phyloP scores from a whole-genome alignment of 192 early-diverging fungal genomes.

The Lunasporangiospora selenospora region DNA sequence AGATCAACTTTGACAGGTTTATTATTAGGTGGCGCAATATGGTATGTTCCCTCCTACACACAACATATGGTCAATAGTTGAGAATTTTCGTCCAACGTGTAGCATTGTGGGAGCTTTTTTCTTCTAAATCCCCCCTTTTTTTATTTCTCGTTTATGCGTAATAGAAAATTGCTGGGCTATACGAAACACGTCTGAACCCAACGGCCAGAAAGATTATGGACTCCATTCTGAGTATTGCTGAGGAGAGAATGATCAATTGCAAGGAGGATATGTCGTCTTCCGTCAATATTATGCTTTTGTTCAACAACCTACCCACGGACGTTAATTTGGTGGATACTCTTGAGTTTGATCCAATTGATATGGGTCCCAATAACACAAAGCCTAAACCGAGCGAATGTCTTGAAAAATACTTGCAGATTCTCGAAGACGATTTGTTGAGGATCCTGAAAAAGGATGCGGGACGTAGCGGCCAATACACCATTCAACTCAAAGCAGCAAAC shows the following conservation, averaged over 20 bases:
- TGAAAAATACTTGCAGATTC: slow-evolving; percentile 65
- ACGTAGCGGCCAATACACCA: slow-evolving; percentile 62
- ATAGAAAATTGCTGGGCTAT: slow-evolving; percentile 64
- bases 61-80: not conserved
- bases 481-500: slow-evolving; percentile 65
- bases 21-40: slow-evolving; percentile 72
- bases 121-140: not conserved
- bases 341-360: slow-evolving; percentile 23
- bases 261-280: slow-evolving; percentile 48
- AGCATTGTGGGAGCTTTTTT: not conserved
- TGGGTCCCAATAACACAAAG: slow-evolving; percentile 20
- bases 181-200: slow-evolving; percentile 64
- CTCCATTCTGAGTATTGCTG: slow-evolving; percentile 61
- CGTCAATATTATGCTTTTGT: slow-evolving; percentile 13
- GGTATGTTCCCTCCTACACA: slow-evolving; percentile 8
- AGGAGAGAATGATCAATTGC: slow-evolving; percentile 61
- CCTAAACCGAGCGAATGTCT: slow-evolving; percentile 48
- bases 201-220: slow-evolving; percentile 67
- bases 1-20: slow-evolving; percentile 69
- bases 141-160: not conserved
- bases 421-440: slow-evolving; percentile 61
- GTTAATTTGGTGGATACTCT: slow-evolving; percentile 29
- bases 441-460: slow-evolving; percentile 63
- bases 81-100: not conserved
- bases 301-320: slow-evolving; percentile 23